phyloP scores from a whole-genome alignment of 1,284 basidiomycete species.

The Malassezia yamatoensis region DNA sequence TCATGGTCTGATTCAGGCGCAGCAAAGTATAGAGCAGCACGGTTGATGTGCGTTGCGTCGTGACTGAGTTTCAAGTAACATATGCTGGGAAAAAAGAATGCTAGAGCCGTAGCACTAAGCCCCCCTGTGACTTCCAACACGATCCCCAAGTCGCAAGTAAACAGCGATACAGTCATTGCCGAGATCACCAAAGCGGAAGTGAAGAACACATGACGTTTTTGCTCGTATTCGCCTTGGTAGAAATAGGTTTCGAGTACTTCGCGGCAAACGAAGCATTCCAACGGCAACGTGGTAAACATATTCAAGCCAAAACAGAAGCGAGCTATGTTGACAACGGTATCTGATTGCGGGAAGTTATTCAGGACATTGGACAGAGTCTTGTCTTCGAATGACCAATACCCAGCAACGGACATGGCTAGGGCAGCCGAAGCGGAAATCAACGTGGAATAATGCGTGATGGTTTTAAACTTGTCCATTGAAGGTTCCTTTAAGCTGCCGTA shows the following conservation, averaged over 20 bases:
- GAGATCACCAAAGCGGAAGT: slow-evolving; percentile 73
- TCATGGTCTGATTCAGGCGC: slow-evolving; percentile 8
- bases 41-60: slow-evolving; percentile 26
- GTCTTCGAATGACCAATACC: slow-evolving; percentile 84
- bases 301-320: slow-evolving; percentile 91
- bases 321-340: slow-evolving; percentile 58
- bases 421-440: slow-evolving; percentile 40
- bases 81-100: slow-evolving; percentile 61
- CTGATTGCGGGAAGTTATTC: slow-evolving; percentile 46
- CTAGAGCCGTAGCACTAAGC: slow-evolving; percentile 81
- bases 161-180: slow-evolving; percentile 73
- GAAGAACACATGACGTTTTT: slow-evolving; percentile 70
- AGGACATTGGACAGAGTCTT: slow-evolving; percentile 59
- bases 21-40: slow-evolving; percentile 13
- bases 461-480: slow-evolving; percentile 84
- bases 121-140: slow-evolving; percentile 96
- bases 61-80: slow-evolving; percentile 44
- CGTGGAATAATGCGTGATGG: slow-evolving; percentile 64
- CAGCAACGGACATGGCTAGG: slow-evolving; percentile 66
- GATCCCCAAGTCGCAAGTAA: slow-evolving; percentile 91
- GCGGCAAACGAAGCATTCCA: slow-evolving; percentile 86
- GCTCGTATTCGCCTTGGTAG: slow-evolving; percentile 30
- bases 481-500: slow-evolving; percentile 86
- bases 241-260: slow-evolving; percentile 54
- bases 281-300: slow-evolving; percentile 91